Base-by-base conservation (phyloP, 768 basidiomycete species). In the Grammothele lineata region DNA sequence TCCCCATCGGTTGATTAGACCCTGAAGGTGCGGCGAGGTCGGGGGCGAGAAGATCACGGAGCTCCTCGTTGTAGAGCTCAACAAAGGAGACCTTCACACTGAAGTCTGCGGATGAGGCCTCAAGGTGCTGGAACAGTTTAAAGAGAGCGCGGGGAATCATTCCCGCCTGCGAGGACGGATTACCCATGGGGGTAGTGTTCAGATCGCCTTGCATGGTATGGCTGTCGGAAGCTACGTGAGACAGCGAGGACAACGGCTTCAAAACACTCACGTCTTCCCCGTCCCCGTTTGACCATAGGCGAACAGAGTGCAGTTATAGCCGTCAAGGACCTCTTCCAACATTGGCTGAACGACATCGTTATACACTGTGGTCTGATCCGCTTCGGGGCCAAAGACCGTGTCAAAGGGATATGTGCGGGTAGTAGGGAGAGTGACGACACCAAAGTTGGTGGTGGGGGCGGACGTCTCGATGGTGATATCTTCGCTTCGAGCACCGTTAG, bases 201-300 rank as follows among this genome's bases (percentile, higher is more conserved):
- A 96, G 70, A 62, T 99, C 93, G 14, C 96, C 96, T 67, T 97
- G 93, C 96, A 98, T 99, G 3, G 96, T 99, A 61, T 93, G 87
- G 36, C 85, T 89, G 40, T 26, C 43, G 38, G 15, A 38, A 18
- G 47, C 17, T 41, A 34, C n/a, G 22, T 37, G 24, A 41, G 40
- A n/a, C 36, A 8, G 22, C 41, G 26, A 27, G 24, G 5, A n/a
- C 25, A 25, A 6, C 18, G 14, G 22, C 14, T 21, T 27, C 1
- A 5, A 15, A 18, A 19, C 27, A 72, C 90, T 57, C 63, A 96
- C 92, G 96, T 98, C 71, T 99, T 99, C 18, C 96, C 96, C 0
- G 96, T 97, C 1, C 96, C 96, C 0, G 96, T 98, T 66, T 98
- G 96, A 2, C 96, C 96, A 62, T 99, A 99, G 4, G 94, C 94